A percentile compares a stretch with the other conserved stretches of the same genome.
These are phyloP conservation scores for Periglandula ipomoeae DNA, from an alignment of 2,329 filamentous ascomycete genomes.

Conservation along the genomic window DNA sequence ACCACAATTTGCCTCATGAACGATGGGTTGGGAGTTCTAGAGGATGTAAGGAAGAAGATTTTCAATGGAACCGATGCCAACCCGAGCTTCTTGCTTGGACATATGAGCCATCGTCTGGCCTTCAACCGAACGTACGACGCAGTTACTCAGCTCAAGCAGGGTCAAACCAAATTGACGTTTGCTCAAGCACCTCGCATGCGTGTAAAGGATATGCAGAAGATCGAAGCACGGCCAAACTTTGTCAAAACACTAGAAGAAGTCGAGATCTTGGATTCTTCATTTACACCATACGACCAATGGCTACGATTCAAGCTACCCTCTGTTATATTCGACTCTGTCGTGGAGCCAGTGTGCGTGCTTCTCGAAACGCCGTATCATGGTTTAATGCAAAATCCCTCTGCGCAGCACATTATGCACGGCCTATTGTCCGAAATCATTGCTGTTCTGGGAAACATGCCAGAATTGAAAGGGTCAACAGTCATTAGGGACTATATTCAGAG, in stretches of 20 bases:
- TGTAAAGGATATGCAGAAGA: constrained; percentile 11
- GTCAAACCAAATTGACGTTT: constrained; percentile 22
- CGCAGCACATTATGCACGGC: constrained; percentile 57
- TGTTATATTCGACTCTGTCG: constrained; percentile 63
- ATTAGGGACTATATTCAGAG: constrained; percentile 47
- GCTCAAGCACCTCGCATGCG: constrained; percentile 11
- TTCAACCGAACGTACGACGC: constrained; percentile 30
- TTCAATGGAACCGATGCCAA: constrained; percentile 57
- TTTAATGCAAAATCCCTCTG: constrained; percentile 56
- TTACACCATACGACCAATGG: constrained; percentile 33
- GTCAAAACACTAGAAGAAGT: constrained; percentile 13
- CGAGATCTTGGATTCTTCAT: constrained; percentile 14
- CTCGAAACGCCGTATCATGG: constrained; percentile 68
- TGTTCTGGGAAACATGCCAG: constrained; percentile 66
- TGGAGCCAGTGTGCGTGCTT: constrained; percentile 74
- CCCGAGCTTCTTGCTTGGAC: constrained; percentile 69
- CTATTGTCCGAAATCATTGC: constrained; percentile 66
- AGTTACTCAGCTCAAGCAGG: constrained; percentile 26
- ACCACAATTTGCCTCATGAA: constrained; percentile 71
- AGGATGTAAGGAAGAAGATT: constrained; percentile 60
- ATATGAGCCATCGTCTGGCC: constrained; percentile 39
- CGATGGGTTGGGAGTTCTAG: constrained; percentile 76
- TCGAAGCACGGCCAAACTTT: constrained; percentile 14
- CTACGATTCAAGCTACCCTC: constrained; percentile 69
- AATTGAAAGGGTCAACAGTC: constrained; percentile 54